Evolutionary conservation across 2,329 filamentous ascomycete genomes (phyloP).

Genomic region (Sphaceloma murrayae): DNA sequence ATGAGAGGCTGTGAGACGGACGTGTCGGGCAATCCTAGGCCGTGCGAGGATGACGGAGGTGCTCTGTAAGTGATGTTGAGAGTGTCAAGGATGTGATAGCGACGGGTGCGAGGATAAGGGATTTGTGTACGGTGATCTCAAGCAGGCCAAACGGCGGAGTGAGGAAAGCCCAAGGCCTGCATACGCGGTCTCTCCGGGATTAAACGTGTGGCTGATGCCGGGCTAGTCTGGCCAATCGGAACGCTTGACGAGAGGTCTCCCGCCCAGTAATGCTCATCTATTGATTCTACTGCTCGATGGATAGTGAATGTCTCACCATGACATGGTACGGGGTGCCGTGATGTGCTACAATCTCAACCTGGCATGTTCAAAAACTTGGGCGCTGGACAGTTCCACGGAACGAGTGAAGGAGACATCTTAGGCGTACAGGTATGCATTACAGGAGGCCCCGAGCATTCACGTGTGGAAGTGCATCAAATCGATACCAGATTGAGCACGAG

Average conservation of each 20-base stretch:
- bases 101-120: conserved; percentile 5
- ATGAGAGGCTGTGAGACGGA: not conserved
- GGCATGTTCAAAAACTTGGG: too few species aligned
- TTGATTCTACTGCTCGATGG: conserved; percentile 1
- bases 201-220: conserved; percentile 3
- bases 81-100: conserved; percentile 5
- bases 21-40: not conserved
- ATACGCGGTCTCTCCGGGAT: not conserved
- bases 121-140: conserved; percentile 12
- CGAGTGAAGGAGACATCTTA: too few species aligned
- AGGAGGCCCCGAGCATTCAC: too few species aligned
- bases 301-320: conserved; percentile 1
- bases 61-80: not conserved
- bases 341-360: too few species aligned
- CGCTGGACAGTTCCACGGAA: too few species aligned
- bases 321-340: not conserved
- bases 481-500: too few species aligned
- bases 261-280: not conserved
- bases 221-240: conserved; percentile 10
- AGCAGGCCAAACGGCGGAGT: conserved; percentile 3
- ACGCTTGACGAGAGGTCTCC: not conserved
- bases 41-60: not conserved
- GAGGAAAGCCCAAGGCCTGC: not conserved
- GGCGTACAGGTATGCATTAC: too few species aligned
- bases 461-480: too few species aligned